Conservation (phyloP, 2,329 filamentous ascomycete species). For the Endothia cerciana region DNA sequence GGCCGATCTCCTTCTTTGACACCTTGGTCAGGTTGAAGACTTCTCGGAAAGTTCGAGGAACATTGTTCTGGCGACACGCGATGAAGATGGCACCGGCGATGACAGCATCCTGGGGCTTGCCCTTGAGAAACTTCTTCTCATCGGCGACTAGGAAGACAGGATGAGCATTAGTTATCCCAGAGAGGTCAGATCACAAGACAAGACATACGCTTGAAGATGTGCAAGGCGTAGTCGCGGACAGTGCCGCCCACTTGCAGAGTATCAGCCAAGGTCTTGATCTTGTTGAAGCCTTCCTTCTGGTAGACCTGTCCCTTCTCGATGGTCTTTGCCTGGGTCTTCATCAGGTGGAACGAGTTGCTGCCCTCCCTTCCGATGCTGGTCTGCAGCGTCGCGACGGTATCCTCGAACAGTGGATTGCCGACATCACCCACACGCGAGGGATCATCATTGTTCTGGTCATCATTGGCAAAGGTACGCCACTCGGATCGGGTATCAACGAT, state of each 20-base stretch:
- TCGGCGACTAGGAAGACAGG: slow-evolving; percentile 62
- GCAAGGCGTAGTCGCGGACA: slow-evolving; percentile 87
- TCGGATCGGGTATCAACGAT: slow-evolving; percentile 96
- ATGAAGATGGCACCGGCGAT: slow-evolving; percentile 98
- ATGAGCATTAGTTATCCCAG: not conserved
- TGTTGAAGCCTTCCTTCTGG: slow-evolving; percentile 77
- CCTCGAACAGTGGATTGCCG: slow-evolving; percentile 86
- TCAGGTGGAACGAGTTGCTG: slow-evolving; percentile 72
- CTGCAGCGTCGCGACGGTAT: slow-evolving; percentile 69
- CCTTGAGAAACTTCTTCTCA: slow-evolving; percentile 91
- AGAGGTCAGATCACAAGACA: not conserved
- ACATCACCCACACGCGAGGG: slow-evolving; percentile 97
- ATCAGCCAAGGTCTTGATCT: slow-evolving; percentile 87
- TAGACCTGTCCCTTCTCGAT: slow-evolving; percentile 39
- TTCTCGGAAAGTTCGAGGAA: slow-evolving; percentile 89
- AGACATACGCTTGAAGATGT: slow-evolving; percentile 75
- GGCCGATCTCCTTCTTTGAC: slow-evolving; percentile 94
- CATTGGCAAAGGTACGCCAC: slow-evolving; percentile 98
- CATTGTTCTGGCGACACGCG: slow-evolving; percentile 86
- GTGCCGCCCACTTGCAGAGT: slow-evolving; percentile 79
- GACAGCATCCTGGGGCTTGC: slow-evolving; percentile 90
- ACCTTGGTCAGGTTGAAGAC: slow-evolving; percentile 93
- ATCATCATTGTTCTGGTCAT: slow-evolving; percentile 95
- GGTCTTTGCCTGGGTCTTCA: slow-evolving; percentile 73
- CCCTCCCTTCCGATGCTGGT: slow-evolving; percentile 86